Evolutionary conservation across 495 filamentous ascomycete species (phyloP), one percentile per base, ranked within the genome.

Genomic region (Lindgomyces ingoldianus): DNA sequence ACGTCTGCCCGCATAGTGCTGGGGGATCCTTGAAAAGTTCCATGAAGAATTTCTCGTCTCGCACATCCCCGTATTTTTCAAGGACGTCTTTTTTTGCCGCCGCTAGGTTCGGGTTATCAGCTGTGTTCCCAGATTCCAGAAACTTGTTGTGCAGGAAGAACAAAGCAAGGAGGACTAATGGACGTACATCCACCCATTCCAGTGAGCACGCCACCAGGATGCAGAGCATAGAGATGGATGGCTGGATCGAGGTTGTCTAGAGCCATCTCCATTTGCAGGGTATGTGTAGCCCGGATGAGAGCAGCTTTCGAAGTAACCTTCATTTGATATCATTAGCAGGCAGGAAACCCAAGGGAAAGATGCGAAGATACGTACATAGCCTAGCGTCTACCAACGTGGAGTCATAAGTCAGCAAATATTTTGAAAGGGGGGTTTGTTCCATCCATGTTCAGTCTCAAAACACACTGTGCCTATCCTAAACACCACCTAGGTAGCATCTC

Each of bases 161-260:
- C 16, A 39, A 39, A 39, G 14, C 33, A 6, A 14, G 33, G 33
- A 39, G n/a, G n/a, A n/a, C n/a, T n/a, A n/a, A n/a, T n/a, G n/a
- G n/a, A 21, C 55, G 14, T 44, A 60, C 59, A 26, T 1, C 53
- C 53, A 10, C 62, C 62, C 62, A 64, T 64, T 0, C 62, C 54
- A 16, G 62, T 64, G 18, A 64, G 27, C 19, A 64, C 62, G 21
- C 62, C 62, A 1, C 62, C 62, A 21, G 62, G 62, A 47, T 64
- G 62, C 11, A 64, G 33, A 26, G 53, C 62, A 18, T 64, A 64
- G 6, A 64, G 14, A 24, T 58, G 53, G 14, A 64, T 51, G 21
- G 44, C 54, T 14, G 53, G 53, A 53, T 64, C 62, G 26, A 64
- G 26, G 6, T 47, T 29, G 19, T 64, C 62, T 9, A 64, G 30